Conservation (phyloP, 768 basidiomycete species). For the Phaeotremella fagi region DNA sequence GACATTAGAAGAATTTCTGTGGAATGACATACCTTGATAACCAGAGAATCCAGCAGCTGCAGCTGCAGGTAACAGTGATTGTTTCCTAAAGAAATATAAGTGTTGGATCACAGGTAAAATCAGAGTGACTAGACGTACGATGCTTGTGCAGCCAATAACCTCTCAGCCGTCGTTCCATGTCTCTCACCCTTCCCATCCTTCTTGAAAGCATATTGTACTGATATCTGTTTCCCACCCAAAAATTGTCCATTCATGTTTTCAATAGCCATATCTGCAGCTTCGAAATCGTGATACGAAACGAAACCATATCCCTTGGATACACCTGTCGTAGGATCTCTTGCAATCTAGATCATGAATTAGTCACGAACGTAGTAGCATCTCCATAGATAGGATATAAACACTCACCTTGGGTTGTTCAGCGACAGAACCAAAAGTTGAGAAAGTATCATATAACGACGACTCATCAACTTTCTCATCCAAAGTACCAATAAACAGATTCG, state of each 20-base stretch:
- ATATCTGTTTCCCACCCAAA: conserved; percentile 96
- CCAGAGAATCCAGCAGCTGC: conserved; percentile 12
- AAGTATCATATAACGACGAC: conserved; percentile 84
- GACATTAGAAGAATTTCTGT: not conserved
- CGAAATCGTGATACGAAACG: conserved; percentile 95
- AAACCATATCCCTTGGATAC: conserved; percentile 96
- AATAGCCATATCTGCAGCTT: conserved; percentile 89
- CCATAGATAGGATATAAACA: not conserved
- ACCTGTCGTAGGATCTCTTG: conserved; percentile 77
- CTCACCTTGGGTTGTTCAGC: conserved; percentile 48
- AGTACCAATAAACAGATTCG: conserved; percentile 94
- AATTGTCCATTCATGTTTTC: conserved; percentile 97
- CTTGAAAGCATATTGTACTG: conserved; percentile 97
- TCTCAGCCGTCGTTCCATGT: conserved; percentile 94
- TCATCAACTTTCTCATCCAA: conserved; percentile 95
- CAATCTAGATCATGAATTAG: too few species aligned
- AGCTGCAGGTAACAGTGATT: conserved; percentile 50
- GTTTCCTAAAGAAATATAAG: conserved; percentile 54
- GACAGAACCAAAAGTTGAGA: conserved; percentile 67
- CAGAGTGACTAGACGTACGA: conserved; percentile 55
- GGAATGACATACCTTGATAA: conserved; percentile 40
- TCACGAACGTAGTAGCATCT: too few species aligned
- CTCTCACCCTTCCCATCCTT: conserved; percentile 98
- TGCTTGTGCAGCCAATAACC: conserved; percentile 89
- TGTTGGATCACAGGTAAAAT: not conserved